Base-by-base conservation (phyloP, 2,329 filamentous ascomycete genomes). In the Sordariomycetes sp. region DNA sequence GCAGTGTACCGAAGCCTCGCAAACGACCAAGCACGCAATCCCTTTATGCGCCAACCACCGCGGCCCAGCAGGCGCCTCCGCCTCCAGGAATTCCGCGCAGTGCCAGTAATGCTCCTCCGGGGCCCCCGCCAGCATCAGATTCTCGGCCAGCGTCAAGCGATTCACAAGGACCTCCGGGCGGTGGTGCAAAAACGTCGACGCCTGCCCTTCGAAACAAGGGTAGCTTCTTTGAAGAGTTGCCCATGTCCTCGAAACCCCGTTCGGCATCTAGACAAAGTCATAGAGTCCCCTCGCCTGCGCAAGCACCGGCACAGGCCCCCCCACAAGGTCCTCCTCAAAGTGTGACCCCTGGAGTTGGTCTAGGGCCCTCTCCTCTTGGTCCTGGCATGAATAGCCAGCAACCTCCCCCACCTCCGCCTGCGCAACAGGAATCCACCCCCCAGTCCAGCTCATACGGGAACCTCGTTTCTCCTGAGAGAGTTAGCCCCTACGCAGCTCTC, bases 161-260 rank as follows among this genome's bases (percentile, higher is more conserved):
- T n/a, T n/a, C n/a, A n/a, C 49, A 52, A 37, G 41, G 39, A 21
- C 48, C 46, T 15, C 57, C 61, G 40, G 48, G 47, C 2, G 49
- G 50, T 30, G 14, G 20, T 47, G 43, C 5, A 50, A 53, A 20
- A 61, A 30, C 58, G 3, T 45, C 57, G 30, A 42, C 56, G 37
- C 48, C 55, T 37, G 33, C 58, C 47, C 40, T 56, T 43, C 54
- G 51, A 8, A 52, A 51, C 21, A 68, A 72, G 40, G 57, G 66
- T 24, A 76, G 70, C 44, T 90, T 90, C 53, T 90, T 87, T 44
- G 84, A 88, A 55, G 84, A 90, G 35, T 63, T 90, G 16, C 84
- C 84, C 2, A 55, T 81, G 33, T 56, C 69, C 2, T 57, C 72
- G 4, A 79, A 69, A 48, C 70, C 76, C n/a, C 72, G 79, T 18